Base-by-base conservation (phyloP, 2,329 filamentous ascomycete genomes). In the Uncinocarpus reesii region DNA sequence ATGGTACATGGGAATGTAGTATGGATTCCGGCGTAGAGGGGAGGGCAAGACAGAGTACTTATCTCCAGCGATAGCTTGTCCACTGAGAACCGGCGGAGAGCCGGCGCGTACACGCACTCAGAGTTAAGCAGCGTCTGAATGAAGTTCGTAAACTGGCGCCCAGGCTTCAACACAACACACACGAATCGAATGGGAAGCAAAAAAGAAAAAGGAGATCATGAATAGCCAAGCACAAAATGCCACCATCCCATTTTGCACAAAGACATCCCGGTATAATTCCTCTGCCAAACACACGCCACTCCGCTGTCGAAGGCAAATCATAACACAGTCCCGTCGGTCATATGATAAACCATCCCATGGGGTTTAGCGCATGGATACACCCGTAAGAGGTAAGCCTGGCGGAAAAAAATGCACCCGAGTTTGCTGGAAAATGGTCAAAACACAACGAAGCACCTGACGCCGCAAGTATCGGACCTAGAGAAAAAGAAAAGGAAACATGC, bases 251-350 rank as follows among this genome's bases (percentile, higher is more conserved):
- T 15, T 40, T 15, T 21, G 11, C 18, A 34, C 7, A 38, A 2
- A 34, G 18, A 34, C 13, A 24, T 29, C 29, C 18, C 16, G 18
- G 41, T 32, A 34, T 34, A 32, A 43, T 24, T 29, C 41, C 18
- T 43, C 23, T 43, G 29, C 41, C 41, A 10, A 42, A 42, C 26
- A 5, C 41, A 34, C 18, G 26, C 29, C 41, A 23, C 15, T 43
- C 26, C 28, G 28, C 10, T 13, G 7, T 42, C 16, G 26, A 42
- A 42, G 28, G 28, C 11, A 21, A 16, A 7, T 5, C 6, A 15
- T 15, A 15, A 31, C 23, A 7, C 20, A 23, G 32, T 7, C 41
- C 29, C 41, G 21, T 43, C 41, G 15, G 41, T 43, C 41, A 32
- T 28, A 43, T 43, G 41, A 43, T 26, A 26, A 29, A 32, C 7